Evolutionary conservation across 83 land plant genomes (phyloP).

Genomic region (Picea abies): DNA sequence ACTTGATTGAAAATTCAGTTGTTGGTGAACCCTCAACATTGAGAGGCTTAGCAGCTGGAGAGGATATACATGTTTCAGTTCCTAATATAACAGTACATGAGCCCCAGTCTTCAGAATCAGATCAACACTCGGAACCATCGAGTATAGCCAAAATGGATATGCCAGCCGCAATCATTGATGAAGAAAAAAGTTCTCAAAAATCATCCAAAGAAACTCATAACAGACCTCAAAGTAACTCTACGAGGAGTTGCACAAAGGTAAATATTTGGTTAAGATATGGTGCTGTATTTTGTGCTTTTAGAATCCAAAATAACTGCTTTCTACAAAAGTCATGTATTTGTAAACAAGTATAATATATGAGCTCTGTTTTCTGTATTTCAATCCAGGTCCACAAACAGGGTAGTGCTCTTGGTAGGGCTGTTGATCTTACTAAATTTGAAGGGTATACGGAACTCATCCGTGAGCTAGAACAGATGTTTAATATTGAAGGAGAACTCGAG

Average conservation of each 20-base stretch:
- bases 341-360: background rate
- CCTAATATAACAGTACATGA: background rate
- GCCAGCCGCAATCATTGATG: background rate
- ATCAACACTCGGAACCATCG: background rate
- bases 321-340: background rate
- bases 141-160: background rate
- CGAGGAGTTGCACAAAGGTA: slow-evolving; percentile 22
- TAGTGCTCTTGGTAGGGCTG: slow-evolving; percentile 55
- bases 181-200: background rate
- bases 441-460: slow-evolving; percentile 48
- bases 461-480: slow-evolving; percentile 59
- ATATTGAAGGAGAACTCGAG: slow-evolving; percentile 43
- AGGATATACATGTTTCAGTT: slow-evolving; percentile 5
- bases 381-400: slow-evolving; percentile 56
- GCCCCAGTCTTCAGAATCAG: slow-evolving; percentile 3
- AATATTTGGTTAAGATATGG: background rate
- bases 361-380: background rate
- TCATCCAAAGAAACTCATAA: slow-evolving; percentile 2
- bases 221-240: slow-evolving; percentile 4
- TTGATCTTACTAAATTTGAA: slow-evolving; percentile 46
- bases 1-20: slow-evolving; percentile 38
- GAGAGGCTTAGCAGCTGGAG: slow-evolving; percentile 9
- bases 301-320: no score
- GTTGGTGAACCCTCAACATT: slow-evolving; percentile 30
- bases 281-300: background rate